phyloP scores from a whole-genome alignment of 2,329 filamentous ascomycete genomes.

The Fusarium liriodendri region DNA sequence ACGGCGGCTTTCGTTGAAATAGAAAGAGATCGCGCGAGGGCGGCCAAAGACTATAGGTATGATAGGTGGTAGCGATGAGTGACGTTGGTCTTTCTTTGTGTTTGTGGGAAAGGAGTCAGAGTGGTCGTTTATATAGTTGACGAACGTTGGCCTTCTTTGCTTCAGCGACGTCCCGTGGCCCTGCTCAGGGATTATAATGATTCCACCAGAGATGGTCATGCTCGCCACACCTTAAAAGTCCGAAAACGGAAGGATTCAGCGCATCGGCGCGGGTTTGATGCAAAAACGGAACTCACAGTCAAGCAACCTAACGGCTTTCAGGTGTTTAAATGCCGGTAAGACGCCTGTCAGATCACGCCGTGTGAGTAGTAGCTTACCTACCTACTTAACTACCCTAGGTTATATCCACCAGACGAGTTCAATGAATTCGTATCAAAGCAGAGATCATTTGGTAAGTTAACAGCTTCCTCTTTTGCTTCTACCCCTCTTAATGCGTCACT shows the following conservation, averaged over 20 bases:
- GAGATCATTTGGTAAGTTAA: not conserved
- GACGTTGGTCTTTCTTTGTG: not conserved
- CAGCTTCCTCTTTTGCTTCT: not conserved
- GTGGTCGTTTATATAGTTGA: not conserved
- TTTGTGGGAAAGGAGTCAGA: not conserved
- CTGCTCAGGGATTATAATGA: not conserved
- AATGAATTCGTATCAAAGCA: not conserved
- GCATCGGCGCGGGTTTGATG: not conserved
- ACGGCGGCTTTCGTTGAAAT: not conserved
- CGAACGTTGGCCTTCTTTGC: not conserved
- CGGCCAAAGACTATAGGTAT: not conserved
- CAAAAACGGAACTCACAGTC: not conserved
- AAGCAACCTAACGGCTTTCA: not conserved
- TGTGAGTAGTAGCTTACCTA: not conserved
- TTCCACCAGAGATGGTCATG: not conserved
- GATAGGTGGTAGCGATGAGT: not conserved
- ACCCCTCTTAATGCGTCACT: not conserved
- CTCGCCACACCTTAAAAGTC: not conserved
- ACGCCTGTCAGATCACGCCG: not conserved
- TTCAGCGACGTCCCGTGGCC: not conserved
- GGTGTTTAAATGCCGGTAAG: not conserved
- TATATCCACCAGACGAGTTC: not conserved
- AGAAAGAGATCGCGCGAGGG: not conserved
- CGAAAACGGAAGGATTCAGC: not conserved
- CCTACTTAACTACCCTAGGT: not conserved